A percentile compares a stretch with the other conserved stretches of the same genome.
Evolutionary conservation across 768 basidiomycete genomes (phyloP).

Genomic region (Hericium erinaceus): DNA sequence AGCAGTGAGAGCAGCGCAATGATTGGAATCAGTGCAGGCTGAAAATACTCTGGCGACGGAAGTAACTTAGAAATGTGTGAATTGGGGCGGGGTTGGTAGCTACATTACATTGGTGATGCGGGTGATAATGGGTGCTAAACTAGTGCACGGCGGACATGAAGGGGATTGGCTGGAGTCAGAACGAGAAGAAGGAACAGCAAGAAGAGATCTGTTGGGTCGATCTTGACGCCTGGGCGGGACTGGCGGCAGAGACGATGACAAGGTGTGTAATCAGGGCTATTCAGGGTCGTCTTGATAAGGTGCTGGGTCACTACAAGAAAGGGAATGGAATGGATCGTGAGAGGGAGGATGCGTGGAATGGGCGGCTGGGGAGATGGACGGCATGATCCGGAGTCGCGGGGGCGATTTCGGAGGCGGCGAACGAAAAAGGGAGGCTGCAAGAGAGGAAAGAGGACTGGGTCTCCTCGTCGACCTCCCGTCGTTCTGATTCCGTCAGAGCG

Average conservation of each 20-base stretch:
- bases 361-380: neutral
- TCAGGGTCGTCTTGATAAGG: neutral
- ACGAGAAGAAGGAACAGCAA: too few species aligned
- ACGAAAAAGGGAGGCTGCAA: neutral
- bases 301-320: too few species aligned
- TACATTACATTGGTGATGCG: too few species aligned
- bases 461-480: slow-evolving; percentile 4
- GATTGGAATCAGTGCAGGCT: neutral
- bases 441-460: neutral
- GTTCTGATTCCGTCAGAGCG: slow-evolving; percentile 13
- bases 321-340: too few species aligned
- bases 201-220: neutral
- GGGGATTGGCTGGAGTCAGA: neutral
- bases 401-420: neutral
- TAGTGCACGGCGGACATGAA: neutral
- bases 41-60: too few species aligned
- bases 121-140: neutral
- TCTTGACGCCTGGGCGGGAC: neutral
- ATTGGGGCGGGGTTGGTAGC: too few species aligned
- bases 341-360: too few species aligned
- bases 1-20: neutral
- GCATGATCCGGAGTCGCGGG: neutral
- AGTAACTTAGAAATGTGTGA: too few species aligned
- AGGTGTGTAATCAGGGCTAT: neutral
- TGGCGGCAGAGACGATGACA: neutral